Percentiles rank a stretch among this genome's conserved stretches.
phyloP scores from a whole-genome alignment of 805 yeast genomes.

The Kodamaea kaohsiungensis region DNA sequence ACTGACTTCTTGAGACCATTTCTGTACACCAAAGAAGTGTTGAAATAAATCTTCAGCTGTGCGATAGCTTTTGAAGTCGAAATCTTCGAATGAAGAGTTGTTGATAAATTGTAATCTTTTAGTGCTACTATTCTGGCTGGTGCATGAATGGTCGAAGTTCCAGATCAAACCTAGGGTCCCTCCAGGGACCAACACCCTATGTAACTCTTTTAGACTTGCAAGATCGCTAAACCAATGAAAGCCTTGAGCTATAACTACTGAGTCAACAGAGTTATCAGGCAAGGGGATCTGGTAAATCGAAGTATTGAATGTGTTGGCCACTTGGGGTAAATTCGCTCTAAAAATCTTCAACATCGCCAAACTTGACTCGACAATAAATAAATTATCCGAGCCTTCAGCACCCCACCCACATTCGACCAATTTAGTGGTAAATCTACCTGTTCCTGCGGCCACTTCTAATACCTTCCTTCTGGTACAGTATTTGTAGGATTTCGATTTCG shows the following conservation, averaged over 20 bases:
- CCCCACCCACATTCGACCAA: constrained; percentile 41
- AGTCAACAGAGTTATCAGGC: constrained; percentile 45
- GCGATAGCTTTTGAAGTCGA: constrained; percentile 4
- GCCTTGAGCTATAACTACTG: constrained; percentile 58
- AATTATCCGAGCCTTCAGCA: constrained; percentile 19
- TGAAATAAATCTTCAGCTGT: constrained; percentile 13
- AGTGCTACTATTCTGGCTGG: constrained; percentile 8
- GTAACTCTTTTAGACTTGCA: constrained; percentile 48
- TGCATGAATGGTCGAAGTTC: constrained; percentile 49
- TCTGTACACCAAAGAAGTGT: constrained; percentile 20
- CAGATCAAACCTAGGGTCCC: constrained; percentile 59
- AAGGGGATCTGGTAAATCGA: constrained; percentile 50
- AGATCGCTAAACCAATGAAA: constrained; percentile 65
- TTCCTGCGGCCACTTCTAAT: constrained; percentile 61
- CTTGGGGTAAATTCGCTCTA: constrained; percentile 44
- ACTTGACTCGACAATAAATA: constrained; percentile 56
- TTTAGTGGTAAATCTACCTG: constrained; percentile 60
- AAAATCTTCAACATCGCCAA: constrained; percentile 56
- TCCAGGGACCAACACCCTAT: constrained; percentile 47
- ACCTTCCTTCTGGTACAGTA: constrained; percentile 26
- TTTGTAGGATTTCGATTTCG: constrained; percentile 5
- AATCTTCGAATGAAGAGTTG: constrained; percentile 5
- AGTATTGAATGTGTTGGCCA: constrained; percentile 33
- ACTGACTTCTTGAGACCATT: constrained; percentile 41
- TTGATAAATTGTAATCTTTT: constrained; percentile 5